Conservation (phyloP, 768 basidiomycete genomes). For the Leccinum variicolor region DNA sequence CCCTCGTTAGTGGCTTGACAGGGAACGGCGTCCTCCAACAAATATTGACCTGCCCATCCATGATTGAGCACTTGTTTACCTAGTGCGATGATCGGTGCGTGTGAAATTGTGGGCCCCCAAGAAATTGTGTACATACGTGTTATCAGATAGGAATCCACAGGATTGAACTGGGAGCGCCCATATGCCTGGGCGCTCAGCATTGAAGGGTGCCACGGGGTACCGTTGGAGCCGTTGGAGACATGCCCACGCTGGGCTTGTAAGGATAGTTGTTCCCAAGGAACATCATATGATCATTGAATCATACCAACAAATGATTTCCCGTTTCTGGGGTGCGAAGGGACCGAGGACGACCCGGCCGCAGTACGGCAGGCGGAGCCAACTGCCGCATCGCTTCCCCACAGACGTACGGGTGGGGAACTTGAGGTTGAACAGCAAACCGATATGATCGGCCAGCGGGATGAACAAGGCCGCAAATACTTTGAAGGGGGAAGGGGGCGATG, state of each 20-base stretch:
- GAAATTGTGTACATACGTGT: background rate
- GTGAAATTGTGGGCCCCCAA: background rate
- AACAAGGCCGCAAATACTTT: background rate
- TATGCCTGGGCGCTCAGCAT: background rate
- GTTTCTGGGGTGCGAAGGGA: background rate
- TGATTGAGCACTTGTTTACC: background rate
- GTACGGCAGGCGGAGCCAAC: background rate
- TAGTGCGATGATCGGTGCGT: constrained; percentile 3
- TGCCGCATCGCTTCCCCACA: background rate
- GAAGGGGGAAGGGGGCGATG: background rate
- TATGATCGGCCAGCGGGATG: background rate
- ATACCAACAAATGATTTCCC: constrained; percentile 5
- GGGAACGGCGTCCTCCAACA: background rate
- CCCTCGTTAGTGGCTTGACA: constrained; percentile 6
- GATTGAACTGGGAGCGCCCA: background rate
- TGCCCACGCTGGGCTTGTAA: background rate
- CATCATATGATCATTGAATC: background rate
- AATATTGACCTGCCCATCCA: background rate
- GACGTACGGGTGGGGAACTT: background rate
- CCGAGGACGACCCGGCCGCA: background rate
- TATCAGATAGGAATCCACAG: background rate
- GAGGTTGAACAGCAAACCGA: background rate
- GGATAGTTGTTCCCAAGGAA: constrained; percentile 7
- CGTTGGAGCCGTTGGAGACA: too few species aligned
- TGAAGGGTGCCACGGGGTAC: background rate